phyloP scores from a whole-genome alignment of 352 stramenopile species.

The Globisporangium cederbergense region DNA sequence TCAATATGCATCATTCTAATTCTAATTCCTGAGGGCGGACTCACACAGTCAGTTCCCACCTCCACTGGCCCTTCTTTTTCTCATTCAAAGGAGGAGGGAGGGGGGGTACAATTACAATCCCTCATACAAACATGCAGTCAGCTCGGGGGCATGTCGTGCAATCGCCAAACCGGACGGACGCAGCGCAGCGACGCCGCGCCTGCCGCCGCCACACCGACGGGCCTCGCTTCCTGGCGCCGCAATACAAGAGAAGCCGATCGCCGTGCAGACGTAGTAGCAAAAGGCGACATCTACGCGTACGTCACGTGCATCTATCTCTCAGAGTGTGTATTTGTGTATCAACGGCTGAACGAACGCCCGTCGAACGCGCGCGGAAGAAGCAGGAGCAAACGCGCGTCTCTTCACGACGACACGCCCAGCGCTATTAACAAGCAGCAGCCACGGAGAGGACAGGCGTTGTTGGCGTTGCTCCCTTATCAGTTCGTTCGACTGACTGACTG shows the following conservation, averaged over 20 bases:
- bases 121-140: constrained; percentile 6
- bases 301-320: too few species aligned
- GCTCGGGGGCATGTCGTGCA: constrained; percentile 1
- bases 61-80: neutral
- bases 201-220: too few species aligned
- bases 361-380: constrained; percentile 9
- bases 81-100: neutral
- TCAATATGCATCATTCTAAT: neutral
- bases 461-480: neutral
- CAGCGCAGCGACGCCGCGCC: too few species aligned
- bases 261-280: neutral
- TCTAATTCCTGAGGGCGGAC: neutral
- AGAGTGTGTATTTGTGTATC: neutral
- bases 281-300: too few species aligned
- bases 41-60: constrained; percentile 1
- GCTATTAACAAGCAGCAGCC: neutral
- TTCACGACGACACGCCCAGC: neutral
- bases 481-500: neutral
- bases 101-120: constrained; percentile 2
- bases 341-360: neutral
- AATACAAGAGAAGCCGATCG: neutral
- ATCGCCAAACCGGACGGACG: constrained; percentile 9
- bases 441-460: neutral
- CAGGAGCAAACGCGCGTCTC: neutral
- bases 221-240: neutral